Base-by-base conservation (phyloP, 192 early-diverging fungal species). In the Coemansia sp. region DNA sequence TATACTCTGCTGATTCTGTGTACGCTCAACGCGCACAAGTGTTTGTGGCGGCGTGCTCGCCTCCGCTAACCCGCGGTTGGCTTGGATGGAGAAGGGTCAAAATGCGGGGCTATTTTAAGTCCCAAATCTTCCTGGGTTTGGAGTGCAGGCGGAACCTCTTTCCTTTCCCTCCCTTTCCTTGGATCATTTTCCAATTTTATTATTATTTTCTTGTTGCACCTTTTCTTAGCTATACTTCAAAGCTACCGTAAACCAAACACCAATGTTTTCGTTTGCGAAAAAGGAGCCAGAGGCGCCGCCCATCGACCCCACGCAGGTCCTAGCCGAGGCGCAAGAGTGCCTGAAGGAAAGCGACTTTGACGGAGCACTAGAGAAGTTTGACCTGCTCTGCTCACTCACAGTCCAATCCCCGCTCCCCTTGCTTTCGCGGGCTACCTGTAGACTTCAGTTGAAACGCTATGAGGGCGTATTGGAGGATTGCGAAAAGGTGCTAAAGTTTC, bases 331-430 rank as follows among this genome's bases (percentile, higher is more conserved):
- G 14, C 69, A 78, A 40, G 65, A 62, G 58, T 73, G 41, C 27
- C 56, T 78, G n/a, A 62, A 78, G 27, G 57, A 63, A 31, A 47
- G 62, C 8, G 54, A 78, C 52, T 68, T 73, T 60, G 61, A 72
- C n/a, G 57, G 70, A 0, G 76, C 76, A 3, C 53, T 78, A 2
- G 56, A 11, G 19, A 73, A 78, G 33, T 78, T 78, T 32, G 76
- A 78, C 62, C 65, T 73, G 41, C 65, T 78, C 18, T 78, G 76
- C 26, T 54, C 68, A 5, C 65, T 78, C 10, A 56, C 68, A 2
- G 76, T 78, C 13, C 76, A 78, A 29, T 78, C 76, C 10, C 70
- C 76, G 7, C 45, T 78, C 13, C 76, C 76, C 19, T 47, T 72
- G 15, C 65, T 78, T 19, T 72, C 69, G 0, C 60, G 76, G 5